These are phyloP conservation scores for Sporothrix humicola DNA, from an alignment of 2,329 filamentous ascomycete species.

Conservation along the genomic window DNA sequence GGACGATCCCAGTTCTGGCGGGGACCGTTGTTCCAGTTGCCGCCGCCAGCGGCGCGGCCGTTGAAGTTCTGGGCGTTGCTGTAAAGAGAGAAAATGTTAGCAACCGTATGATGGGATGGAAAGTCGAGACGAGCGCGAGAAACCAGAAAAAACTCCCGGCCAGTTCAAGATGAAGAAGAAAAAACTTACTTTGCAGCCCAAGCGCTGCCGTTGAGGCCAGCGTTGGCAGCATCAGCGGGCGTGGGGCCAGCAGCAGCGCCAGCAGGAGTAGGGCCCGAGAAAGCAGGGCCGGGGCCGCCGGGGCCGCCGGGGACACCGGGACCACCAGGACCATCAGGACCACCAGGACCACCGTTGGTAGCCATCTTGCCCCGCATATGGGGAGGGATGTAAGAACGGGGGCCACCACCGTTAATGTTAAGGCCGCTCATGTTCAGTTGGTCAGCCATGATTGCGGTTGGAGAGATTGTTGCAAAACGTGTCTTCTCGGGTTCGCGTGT, in stretches of 20 bases:
- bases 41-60: constrained; percentile 44
- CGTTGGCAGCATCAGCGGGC: constrained; percentile 33
- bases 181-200: constrained; percentile 66
- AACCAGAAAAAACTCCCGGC: neutral
- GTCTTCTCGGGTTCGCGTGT: constrained; percentile 24
- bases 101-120: neutral
- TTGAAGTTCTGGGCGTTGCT: constrained; percentile 56
- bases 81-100: constrained; percentile 36
- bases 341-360: constrained; percentile 42
- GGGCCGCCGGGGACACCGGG: constrained; percentile 39
- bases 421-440: constrained; percentile 83
- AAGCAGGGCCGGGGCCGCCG: constrained; percentile 37
- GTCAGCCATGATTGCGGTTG: constrained; percentile 70
- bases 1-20: constrained; percentile 41
- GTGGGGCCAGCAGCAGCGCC: constrained; percentile 18
- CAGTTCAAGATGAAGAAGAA: constrained; percentile 5
- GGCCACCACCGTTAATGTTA: constrained; percentile 57
- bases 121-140: constrained; percentile 33
- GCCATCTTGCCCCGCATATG: constrained; percentile 71
- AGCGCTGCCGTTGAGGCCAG: constrained; percentile 65
- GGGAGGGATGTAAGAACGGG: constrained; percentile 82
- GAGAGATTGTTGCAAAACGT: constrained; percentile 34
- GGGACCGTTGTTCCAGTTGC: constrained; percentile 39
- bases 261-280: constrained; percentile 28
- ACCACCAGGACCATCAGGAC: constrained; percentile 38